A percentile compares a stretch with the other conserved stretches of the same genome.
phyloP scores from a whole-genome alignment of 495 filamentous ascomycete species.

The Trichoderma virens region DNA sequence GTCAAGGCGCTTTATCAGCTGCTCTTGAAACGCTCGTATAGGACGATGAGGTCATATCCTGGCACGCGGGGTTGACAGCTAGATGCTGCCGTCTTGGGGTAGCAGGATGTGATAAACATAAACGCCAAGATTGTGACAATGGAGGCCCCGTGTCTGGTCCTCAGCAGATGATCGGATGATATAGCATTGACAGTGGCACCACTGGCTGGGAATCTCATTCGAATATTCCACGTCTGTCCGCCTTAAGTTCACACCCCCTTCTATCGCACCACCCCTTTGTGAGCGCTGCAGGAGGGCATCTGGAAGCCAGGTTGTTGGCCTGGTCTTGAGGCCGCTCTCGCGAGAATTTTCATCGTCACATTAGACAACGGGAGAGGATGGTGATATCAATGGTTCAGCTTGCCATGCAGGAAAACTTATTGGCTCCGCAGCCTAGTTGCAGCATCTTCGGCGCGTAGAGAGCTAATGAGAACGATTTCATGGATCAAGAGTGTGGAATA shows the following conservation, averaged over 20 bases:
- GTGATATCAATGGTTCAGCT: not conserved
- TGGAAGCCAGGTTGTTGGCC: not conserved
- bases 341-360: not conserved
- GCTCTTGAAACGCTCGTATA: not conserved
- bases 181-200: not conserved
- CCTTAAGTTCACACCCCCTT: not conserved
- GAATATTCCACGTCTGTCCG: not conserved
- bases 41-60: not conserved
- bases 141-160: not conserved
- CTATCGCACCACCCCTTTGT: not conserved
- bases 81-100: not conserved
- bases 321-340: not conserved
- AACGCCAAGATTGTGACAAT: conserved; percentile 1
- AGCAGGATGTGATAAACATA: not conserved
- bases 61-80: not conserved
- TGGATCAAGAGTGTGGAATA: not conserved
- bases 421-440: not conserved
- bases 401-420: not conserved
- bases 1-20: not conserved
- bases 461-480: not conserved
- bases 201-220: not conserved
- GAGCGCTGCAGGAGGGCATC: not conserved
- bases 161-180: conserved; percentile 5
- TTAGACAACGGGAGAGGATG: not conserved
- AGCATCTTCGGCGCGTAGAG: conserved; percentile 5